Evolutionary conservation across 139 green algal genomes (phyloP), one percentile per base, ranked within the genome.

Genomic region (Zygnema cylindricum): DNA sequence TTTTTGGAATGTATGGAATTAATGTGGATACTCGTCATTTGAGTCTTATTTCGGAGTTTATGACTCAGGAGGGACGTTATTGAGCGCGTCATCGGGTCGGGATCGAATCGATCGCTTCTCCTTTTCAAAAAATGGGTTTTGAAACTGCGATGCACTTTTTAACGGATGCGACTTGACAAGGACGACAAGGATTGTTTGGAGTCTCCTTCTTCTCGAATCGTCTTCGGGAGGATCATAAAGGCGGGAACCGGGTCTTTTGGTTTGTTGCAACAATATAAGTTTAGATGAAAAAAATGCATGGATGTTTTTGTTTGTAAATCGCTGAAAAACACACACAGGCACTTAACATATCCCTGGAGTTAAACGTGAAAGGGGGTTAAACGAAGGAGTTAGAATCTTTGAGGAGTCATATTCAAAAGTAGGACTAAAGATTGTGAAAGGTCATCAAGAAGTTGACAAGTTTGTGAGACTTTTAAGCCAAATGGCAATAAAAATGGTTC

Each of bases 1-100:
- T 99, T 69, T 99, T 99, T 88, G 95, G 93, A 3, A 97, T 95
- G 0, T 99, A 99, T 90, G 98, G 98, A 77, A 99, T 99, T 69
- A 95, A 89, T 0, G 98, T 99, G 0, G 96, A 99, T 93, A 87
- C 93, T 0, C 95, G 98, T 36, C 98, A 99, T 94, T 90, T 99
- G 32, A 90, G 87, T 22, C 93, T 99, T 7, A 97, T 99, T 40
- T 95, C 95, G 0, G 97, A 99, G 93, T 98, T 96, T 94, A 99
- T 99, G 97, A 99, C 96, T 3, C 94, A 97, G 82, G 93, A 96
- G 90, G 96, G 96, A 63, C 88, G 39, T 16, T 91, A 86, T 77
- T 30, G 88, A 11, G 94, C 95, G 1, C 98, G 95, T 92, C 98
- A 96, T 93, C 94, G 97, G 30, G 86, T 98, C 35, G 98, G 98